phyloP scores from a whole-genome alignment of 805 yeast genomes.

The Myxozyma nipponensis region DNA sequence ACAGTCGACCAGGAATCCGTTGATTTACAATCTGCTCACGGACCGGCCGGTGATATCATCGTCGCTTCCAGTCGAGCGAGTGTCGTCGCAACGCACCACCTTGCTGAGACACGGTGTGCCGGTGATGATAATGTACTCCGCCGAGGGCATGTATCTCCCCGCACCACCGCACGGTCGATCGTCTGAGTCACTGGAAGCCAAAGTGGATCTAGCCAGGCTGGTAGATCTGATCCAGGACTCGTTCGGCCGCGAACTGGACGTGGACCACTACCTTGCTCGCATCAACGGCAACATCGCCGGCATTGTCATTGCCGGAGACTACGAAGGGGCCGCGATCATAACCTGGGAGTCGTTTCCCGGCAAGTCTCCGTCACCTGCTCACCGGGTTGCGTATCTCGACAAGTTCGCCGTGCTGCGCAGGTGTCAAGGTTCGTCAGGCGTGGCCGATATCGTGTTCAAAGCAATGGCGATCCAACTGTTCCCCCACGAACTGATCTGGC shows the following conservation, averaged over 20 bases:
- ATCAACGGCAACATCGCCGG: conserved; percentile 67
- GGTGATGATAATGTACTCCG: conserved; percentile 42
- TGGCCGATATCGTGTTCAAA: conserved; percentile 90
- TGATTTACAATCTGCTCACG: conserved; percentile 83
- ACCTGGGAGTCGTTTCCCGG: conserved; percentile 62
- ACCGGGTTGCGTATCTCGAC: conserved; percentile 71
- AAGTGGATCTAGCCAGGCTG: conserved; percentile 55
- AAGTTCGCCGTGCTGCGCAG: conserved; percentile 85
- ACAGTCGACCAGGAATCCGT: conserved; percentile 54
- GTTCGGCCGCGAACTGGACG: conserved; percentile 64
- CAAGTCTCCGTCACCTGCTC: conserved; percentile 30
- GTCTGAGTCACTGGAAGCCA: conserved; percentile 5
- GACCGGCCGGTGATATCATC: conserved; percentile 89
- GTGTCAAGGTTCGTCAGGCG: conserved; percentile 86
- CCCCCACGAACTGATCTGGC: conserved; percentile 78
- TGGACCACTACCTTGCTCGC: conserved; percentile 62
- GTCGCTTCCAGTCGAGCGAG: conserved; percentile 70
- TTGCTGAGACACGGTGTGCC: conserved; percentile 73
- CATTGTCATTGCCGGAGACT: conserved; percentile 83
- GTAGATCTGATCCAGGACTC: conserved; percentile 69
- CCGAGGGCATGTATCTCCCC: conserved; percentile 41
- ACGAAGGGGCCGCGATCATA: conserved; percentile 90
- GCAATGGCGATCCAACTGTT: conserved; percentile 61
- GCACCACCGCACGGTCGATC: conserved; percentile 30
- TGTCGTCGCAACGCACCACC: conserved; percentile 60